Evolutionary conservation across 148 eudicot species (phyloP), one percentile per base, ranked within the genome.

Genomic region (Chenopodium album): DNA sequence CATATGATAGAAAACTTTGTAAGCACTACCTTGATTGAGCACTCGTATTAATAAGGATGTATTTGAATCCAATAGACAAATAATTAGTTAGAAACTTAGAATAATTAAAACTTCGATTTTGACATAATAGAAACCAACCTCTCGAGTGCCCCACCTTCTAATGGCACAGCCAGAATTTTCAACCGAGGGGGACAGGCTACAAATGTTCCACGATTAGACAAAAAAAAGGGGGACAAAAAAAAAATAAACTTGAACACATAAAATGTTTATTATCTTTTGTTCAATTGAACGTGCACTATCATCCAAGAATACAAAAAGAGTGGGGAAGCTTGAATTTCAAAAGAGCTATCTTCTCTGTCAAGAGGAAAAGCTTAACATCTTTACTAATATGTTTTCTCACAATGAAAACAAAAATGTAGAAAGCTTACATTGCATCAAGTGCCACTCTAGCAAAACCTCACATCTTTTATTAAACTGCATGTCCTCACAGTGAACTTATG

Each of bases 381-480:
- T 32, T 22, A 70, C 10, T 9, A 28, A 70, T 20, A 1, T 19
- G 1, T 2, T 44, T 20, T 44, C 64, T 79, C 32, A 34, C 41
- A 19, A 50, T 56, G 56, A 73, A 13, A 29, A 80, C 0, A 13
- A 47, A 28, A 66, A 0, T 76, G 74, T 23, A 41, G 34, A 76
- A 31, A 86, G 62, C 85, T 91, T 91, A 97, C 99, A 88, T 93
- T 84, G 99, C 99, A 92, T 97, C 99, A 82, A 97, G 99, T 37
- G 99, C 99, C 84, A 97, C 96, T 82, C 92, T 93, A 83, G 88
- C 89, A 91, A 76, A 96, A 91, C 81, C 98, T 88, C 13, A 97
- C 98, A 85, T 92, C 87, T 87, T 87, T 92, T 73, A 97, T 89
- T 13, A 83, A 85, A 82, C 97, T 90, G 88, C 98, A 92, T 12